A percentile compares a stretch with the other conserved stretches of the same genome.
phyloP scores from a whole-genome alignment of 148 eudicot species.

The Rhododendron mucronatum region DNA sequence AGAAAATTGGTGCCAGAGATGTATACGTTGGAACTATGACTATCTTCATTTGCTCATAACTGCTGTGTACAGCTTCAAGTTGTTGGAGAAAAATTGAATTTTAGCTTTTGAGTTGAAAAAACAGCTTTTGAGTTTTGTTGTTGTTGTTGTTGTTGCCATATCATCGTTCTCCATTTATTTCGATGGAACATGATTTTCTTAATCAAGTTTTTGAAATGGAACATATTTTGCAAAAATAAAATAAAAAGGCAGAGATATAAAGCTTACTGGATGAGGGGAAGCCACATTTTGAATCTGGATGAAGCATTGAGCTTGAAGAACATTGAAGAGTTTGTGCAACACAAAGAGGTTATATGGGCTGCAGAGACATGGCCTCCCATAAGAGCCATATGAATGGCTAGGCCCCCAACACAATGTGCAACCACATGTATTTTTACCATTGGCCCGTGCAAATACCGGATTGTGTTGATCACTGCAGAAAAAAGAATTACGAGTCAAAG shows the following conservation, averaged over 20 bases:
- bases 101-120: background rate
- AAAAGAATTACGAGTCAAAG: background rate
- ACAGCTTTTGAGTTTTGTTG: background rate
- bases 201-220: background rate
- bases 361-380: conserved; percentile 40
- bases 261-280: conserved; percentile 35
- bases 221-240: background rate
- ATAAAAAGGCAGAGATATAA: background rate
- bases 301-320: conserved; percentile 31
- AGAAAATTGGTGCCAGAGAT: background rate
- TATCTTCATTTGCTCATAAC: no score
- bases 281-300: conserved; percentile 36
- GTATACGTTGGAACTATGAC: background rate
- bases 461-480: conserved; percentile 22
- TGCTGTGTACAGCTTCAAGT: no score
- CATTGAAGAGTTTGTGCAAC: conserved; percentile 40
- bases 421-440: conserved; percentile 26
- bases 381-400: conserved; percentile 31
- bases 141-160: no score
- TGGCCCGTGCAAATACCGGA: conserved; percentile 17
- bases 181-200: background rate
- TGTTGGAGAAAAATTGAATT: no score
- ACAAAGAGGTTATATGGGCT: conserved; percentile 24
- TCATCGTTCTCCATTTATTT: no score
- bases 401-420: conserved; percentile 37